Conservation (phyloP, 2,329 filamentous ascomycete species). For the Cryphonectria parasitica region DNA sequence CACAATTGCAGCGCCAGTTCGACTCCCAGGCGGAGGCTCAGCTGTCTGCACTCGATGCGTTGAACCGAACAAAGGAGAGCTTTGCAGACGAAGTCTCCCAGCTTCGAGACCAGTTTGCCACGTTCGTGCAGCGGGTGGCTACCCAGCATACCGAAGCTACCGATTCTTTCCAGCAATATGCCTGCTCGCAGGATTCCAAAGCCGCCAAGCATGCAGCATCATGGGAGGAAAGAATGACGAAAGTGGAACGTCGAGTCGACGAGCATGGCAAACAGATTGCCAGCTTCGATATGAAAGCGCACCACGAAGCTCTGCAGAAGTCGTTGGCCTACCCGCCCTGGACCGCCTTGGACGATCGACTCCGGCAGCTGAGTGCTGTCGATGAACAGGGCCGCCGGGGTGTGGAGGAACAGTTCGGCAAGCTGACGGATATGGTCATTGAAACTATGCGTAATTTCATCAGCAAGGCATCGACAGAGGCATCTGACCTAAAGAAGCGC, state of each 20-base stretch:
- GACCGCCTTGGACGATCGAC: conserved; percentile 8
- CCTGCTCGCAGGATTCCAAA: neutral
- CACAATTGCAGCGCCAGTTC: neutral
- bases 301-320: conserved; percentile 13
- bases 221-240: neutral
- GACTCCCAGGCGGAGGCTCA: neutral
- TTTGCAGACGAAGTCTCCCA: conserved; percentile 14
- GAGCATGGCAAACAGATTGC: conserved; percentile 6
- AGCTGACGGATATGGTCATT: conserved; percentile 14
- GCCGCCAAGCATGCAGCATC: neutral
- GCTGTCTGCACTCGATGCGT: neutral
- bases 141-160: neutral
- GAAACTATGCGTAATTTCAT: neutral
- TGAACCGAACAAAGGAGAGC: conserved; percentile 16
- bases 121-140: neutral
- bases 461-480: conserved; percentile 1
- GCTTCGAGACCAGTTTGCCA: conserved; percentile 9
- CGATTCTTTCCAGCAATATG: neutral
- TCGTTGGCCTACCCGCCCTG: conserved; percentile 14
- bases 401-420: neutral
- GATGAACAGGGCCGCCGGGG: neutral
- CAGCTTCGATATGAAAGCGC: conserved; percentile 17
- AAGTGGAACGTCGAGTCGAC: conserved; percentile 9
- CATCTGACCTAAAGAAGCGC: conserved; percentile 1
- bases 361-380: neutral